Conservation (phyloP, 495 filamentous ascomycete species). For the Talaromyces thailandensis region DNA sequence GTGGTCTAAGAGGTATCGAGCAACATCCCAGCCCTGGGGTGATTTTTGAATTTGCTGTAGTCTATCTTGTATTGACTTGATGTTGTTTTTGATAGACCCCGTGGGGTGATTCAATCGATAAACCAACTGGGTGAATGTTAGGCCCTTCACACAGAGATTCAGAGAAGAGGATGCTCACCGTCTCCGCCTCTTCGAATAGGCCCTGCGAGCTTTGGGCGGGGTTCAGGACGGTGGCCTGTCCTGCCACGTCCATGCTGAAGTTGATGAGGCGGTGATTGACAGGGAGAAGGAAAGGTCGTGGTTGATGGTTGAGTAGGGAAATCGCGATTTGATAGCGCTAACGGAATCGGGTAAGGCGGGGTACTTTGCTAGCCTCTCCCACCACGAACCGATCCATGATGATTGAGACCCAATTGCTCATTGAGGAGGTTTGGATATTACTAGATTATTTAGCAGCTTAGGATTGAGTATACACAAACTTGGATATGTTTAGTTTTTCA, state of each 20-base stretch:
- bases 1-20: conserved; percentile 58
- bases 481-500: neutral
- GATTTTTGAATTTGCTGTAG: conserved; percentile 70
- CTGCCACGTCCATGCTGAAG: conserved; percentile 7
- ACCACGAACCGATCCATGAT: neutral
- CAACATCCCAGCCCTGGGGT: conserved; percentile 75
- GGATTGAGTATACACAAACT: neutral
- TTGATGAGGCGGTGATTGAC: neutral
- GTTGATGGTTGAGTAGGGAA: neutral
- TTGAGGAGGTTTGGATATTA: too few relatives aligned
- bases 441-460: too few relatives aligned
- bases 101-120: conserved; percentile 63
- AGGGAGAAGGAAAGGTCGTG: neutral
- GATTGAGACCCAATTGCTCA: too few relatives aligned
- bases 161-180: conserved; percentile 10
- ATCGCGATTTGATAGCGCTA: conserved; percentile 6
- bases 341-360: neutral
- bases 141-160: too few relatives aligned
- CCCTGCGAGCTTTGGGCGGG: conserved; percentile 11
- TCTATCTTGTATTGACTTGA: conserved; percentile 64
- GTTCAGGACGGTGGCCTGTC: neutral
- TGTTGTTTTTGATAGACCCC: conserved; percentile 36
- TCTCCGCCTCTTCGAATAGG: conserved; percentile 20
- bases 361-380: neutral
- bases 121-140: neutral